Evolutionary conservation across 345 rosid genomes (phyloP), one percentile per base, ranked within the genome.

Genomic region (Leavenworthia alabamica): DNA sequence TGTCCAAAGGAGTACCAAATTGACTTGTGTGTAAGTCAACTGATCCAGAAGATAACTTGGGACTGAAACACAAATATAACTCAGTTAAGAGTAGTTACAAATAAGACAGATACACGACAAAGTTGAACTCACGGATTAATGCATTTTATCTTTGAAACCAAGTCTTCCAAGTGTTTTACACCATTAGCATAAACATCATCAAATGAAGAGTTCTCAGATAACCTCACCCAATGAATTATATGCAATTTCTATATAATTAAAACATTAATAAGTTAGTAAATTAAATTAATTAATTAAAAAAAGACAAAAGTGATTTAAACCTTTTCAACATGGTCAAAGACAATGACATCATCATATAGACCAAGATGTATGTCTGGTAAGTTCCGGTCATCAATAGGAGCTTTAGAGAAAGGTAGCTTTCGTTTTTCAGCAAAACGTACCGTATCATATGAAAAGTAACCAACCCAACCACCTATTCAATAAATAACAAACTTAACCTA

Each of bases 251-350:
- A 58, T 45, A 47, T 6, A 64, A 1, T 17, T 3, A n/a, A 31
- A 36, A n/a, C n/a, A n/a, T n/a, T n/a, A n/a, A n/a, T n/a, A n/a
- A n/a, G n/a, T n/a, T n/a, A n/a, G 13, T n/a, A 26, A 2, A 15
- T 11, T 12, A 32, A 47, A 11, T 42, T 27, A n/a, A n/a, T 3
- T 20, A 1, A 24, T 46, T 10, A n/a, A 36, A 36, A 36, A 37
- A 50, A 8, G 1, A 40, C 33, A 51, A 43, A 10, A 46, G 68
- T 46, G 68, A 22, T 22, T 19, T 3, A 23, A 24, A 83, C 90
- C 97, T 90, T 90, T 66, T 82, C 83, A 39, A 90, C 93, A 24
- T 83, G 90, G 76, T 87, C 97, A 64, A 90, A 85, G 42, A 87
- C 81, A 24, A 89, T 72, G 7, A 86, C 85, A 23, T 86, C 83